Base-by-base conservation (phyloP, 2,329 filamentous ascomycete genomes). In the Pyricularia sp. region DNA sequence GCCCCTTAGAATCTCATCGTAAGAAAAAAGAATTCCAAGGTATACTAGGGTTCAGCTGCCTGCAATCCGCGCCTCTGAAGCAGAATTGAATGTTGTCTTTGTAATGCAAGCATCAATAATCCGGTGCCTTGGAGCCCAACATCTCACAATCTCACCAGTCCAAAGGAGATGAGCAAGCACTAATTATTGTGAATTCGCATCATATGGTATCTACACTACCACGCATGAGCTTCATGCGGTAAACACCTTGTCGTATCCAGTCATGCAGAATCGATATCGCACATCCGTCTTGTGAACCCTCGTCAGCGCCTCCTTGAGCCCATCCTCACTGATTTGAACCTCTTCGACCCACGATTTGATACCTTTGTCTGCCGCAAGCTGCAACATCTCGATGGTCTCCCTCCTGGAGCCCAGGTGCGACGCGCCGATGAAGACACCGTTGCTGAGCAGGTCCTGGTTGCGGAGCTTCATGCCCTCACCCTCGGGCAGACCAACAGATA, bases 401-500 rank as follows among this genome's bases (percentile, higher is more conserved):
- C 80, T 81, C 65, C 88, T 80, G 73, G 83, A 88, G 22, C 89
- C 89, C 68, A 91, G 77, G 75, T 91, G 88, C 67, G 85, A 88
- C 57, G 83, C 83, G 59, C 87, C 86, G 70, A 92, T 74, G 16
- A 71, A 71, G 61, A 71, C 69, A 33, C 71, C 70, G 62, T 66
- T 68, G 67, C 74, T 73, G 35, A 74, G 68, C 28, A 76, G 69
- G 10, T 68, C 69, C 68, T 76, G 74, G 66, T 76, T 75, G 65
- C 84, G 86, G 69, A 94, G 81, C 65, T 81, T 77, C 65, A 90
- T 85, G 12, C 90, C 85, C 60, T 88, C 85, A 67, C 90, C 88
- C 73, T 92, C 89, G 3, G 90, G 90, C 72, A 94, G 81, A 57
- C 90, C 90, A 64, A 93, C 89, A 71, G 84, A 89, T 74, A 93